A percentile compares a stretch with the other conserved stretches of the same genome.
These are phyloP conservation scores for Gossypium herbaceum DNA, from an alignment of 345 rosid genomes.

Conservation along the genomic window DNA sequence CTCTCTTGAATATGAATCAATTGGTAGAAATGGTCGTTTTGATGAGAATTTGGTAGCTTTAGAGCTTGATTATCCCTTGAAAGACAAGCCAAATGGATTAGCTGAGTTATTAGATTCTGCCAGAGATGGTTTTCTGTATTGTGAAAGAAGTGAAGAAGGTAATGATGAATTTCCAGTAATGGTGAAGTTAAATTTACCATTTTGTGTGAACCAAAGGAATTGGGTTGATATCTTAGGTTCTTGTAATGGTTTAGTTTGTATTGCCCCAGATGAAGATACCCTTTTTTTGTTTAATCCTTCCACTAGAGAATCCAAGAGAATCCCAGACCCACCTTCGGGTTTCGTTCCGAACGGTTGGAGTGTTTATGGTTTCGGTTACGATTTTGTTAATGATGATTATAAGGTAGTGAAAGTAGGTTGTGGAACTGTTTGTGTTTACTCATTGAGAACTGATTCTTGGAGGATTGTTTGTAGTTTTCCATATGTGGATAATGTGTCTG, in stretches of 20 bases:
- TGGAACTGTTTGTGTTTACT: slow-evolving; percentile 28
- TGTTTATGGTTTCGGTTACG: slow-evolving; percentile 38
- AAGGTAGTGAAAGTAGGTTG: slow-evolving; percentile 25
- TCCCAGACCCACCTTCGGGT: slow-evolving; percentile 13
- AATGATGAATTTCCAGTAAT: slow-evolving; percentile 21
- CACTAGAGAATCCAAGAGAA: slow-evolving; percentile 38
- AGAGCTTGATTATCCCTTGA: slow-evolving; percentile 24
- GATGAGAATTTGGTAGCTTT: slow-evolving; percentile 21
- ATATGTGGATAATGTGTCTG: slow-evolving; percentile 20
- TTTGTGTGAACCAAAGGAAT: slow-evolving; percentile 8
- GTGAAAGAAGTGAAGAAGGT: slow-evolving; percentile 14
- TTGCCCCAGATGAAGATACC: slow-evolving; percentile 26
- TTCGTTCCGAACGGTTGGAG: not conserved
- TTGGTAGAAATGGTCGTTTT: not conserved
- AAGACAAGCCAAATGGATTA: slow-evolving; percentile 2
- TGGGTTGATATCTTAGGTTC: slow-evolving; percentile 36
- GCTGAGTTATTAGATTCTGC: slow-evolving; percentile 17
- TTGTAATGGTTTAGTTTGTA: slow-evolving; percentile 42
- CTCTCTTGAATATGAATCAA: slow-evolving; percentile 18
- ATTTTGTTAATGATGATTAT: slow-evolving; percentile 30
- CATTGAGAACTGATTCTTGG: slow-evolving; percentile 34
- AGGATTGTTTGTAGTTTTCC: slow-evolving; percentile 17
- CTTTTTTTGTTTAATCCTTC: slow-evolving; percentile 45
- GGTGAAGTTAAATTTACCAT: slow-evolving; percentile 21
- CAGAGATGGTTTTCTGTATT: slow-evolving; percentile 13